A percentile compares a stretch with the other conserved stretches of the same genome.
Conservation (phyloP, 306 rosid species). For the Crataegus laevigata region DNA sequence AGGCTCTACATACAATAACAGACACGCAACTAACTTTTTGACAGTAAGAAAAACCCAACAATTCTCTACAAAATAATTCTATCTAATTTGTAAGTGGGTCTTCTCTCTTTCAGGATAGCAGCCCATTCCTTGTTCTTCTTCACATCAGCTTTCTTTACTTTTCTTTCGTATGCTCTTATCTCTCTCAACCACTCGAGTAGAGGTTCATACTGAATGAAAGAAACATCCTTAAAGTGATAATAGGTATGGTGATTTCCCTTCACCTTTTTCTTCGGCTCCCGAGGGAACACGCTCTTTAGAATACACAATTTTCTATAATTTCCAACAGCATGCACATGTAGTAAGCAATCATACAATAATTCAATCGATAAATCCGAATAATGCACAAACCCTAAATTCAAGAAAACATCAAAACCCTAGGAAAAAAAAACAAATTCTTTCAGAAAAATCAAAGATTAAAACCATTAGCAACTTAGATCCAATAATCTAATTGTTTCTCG, state of each 20-base stretch:
- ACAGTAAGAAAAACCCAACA: background rate
- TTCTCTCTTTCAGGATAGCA: conserved; percentile 32
- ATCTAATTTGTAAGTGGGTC: no score
- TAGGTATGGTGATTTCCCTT: conserved; percentile 86
- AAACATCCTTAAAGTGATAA: conserved; percentile 82
- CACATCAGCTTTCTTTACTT: conserved; percentile 76
- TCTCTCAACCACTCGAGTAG: conserved; percentile 64
- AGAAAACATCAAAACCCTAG: no score
- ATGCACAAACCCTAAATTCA: background rate
- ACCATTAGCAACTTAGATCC: no score
- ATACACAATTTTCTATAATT: conserved; percentile 71
- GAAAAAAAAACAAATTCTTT: no score
- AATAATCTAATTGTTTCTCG: no score
- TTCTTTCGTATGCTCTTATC: conserved; percentile 57
- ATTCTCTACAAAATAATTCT: conserved; percentile 74
- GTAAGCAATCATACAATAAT: background rate
- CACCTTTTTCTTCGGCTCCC: conserved; percentile 94
- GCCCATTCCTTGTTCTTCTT: conserved; percentile 77
- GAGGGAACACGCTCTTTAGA: conserved; percentile 85
- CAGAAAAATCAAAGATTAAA: no score
- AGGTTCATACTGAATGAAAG: conserved; percentile 82
- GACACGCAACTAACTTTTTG: background rate
- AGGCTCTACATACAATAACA: background rate
- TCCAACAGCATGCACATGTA: conserved; percentile 9
- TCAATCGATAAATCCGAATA: background rate